These are phyloP conservation scores for Trichoderma reesei DNA, from an alignment of 495 filamentous ascomycete species.

Conservation along the genomic window DNA sequence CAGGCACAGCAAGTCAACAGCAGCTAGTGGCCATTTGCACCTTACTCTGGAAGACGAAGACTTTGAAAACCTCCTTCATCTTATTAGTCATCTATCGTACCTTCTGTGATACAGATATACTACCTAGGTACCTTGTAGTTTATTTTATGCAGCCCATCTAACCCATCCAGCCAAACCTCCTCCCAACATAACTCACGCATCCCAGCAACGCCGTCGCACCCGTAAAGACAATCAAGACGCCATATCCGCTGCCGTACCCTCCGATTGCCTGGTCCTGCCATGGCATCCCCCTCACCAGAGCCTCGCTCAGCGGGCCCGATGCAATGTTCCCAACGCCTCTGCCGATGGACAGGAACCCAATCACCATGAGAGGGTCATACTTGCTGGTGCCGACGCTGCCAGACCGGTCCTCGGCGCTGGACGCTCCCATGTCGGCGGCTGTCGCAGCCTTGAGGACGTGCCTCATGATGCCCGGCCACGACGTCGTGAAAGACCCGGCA, in stretches of 20 bases:
- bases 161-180: constrained; percentile 30
- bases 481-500: constrained; percentile 35
- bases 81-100: background rate
- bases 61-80: background rate
- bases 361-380: constrained; percentile 38
- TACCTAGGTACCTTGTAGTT: too few species aligned
- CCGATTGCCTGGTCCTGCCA: constrained; percentile 26
- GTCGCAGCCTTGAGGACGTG: constrained; percentile 26
- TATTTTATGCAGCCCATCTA: background rate
- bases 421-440: background rate
- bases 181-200: constrained; percentile 39
- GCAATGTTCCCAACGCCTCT: constrained; percentile 59
- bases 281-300: constrained; percentile 31
- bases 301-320: constrained; percentile 52
- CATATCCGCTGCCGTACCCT: constrained; percentile 43
- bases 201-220: constrained; percentile 43
- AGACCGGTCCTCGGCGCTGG: constrained; percentile 22
- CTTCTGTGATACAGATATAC: too few species aligned
- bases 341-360: constrained; percentile 52
- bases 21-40: too few species aligned
- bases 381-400: constrained; percentile 7
- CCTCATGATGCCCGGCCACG: constrained; percentile 52
- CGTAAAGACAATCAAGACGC: constrained; percentile 46
- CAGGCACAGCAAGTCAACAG: too few species aligned
- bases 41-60: too few species aligned